Conservation (phyloP, 257 asterid species). For the Ehretia macrophylla region DNA sequence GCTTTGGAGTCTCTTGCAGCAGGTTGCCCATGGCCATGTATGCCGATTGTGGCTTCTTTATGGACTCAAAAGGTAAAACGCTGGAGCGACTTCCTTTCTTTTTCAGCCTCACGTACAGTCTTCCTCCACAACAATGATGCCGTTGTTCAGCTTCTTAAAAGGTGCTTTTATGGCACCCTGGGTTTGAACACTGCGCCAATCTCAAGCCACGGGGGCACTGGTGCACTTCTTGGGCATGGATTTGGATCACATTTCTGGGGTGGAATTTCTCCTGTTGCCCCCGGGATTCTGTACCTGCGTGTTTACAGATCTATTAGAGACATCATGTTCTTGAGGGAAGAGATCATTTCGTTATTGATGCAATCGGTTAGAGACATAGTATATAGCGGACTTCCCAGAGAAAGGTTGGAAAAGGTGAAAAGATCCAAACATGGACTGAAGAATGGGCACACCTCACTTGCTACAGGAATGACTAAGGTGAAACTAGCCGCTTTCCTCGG, state of each 20-base stretch:
- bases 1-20: conserved; percentile 96
- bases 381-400: conserved; percentile 25
- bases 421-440: conserved; percentile 37
- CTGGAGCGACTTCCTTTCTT: conserved; percentile 91
- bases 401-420: conserved; percentile 27
- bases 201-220: conserved; percentile 78
- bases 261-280: conserved; percentile 91
- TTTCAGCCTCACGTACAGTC: conserved; percentile 93
- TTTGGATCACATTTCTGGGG: conserved; percentile 85
- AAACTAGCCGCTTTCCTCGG: conserved; percentile 85
- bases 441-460: conserved; percentile 57
- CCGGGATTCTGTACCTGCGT: conserved; percentile 83
- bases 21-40: conserved; percentile 99
- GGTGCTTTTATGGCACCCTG: conserved; percentile 70
- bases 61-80: conserved; percentile 96
- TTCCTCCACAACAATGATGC: conserved; percentile 91
- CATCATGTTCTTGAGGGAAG: conserved; percentile 82
- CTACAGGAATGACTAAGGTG: conserved; percentile 62
- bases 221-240: conserved; percentile 96
- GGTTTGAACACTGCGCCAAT: conserved; percentile 54
- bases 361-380: conserved; percentile 72
- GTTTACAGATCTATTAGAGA: conserved; percentile 78
- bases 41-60: conserved; percentile 92
- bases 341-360: conserved; percentile 65
- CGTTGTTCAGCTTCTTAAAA: conserved; percentile 76